Evolutionary conservation across 495 filamentous ascomycete genomes (phyloP).

Genomic region (Penicillium verhagenii): DNA sequence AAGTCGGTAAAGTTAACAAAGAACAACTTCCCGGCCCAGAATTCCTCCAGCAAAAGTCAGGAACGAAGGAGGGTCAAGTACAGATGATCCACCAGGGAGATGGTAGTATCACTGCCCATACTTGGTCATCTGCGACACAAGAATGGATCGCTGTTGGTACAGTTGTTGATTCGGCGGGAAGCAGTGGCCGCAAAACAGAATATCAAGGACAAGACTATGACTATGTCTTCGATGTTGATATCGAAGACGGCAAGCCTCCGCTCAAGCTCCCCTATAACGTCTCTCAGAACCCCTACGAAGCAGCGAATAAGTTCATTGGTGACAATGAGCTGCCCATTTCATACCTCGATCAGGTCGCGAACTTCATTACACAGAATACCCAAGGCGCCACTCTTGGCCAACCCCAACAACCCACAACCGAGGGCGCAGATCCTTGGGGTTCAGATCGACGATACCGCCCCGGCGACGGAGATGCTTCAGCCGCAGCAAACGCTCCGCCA

Average conservation of each 20-base stretch:
- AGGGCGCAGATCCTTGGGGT: constrained; percentile 70
- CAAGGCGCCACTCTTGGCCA: constrained; percentile 78
- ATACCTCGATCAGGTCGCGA: constrained; percentile 90
- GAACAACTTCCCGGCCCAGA: constrained; percentile 84
- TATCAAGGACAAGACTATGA: constrained; percentile 90
- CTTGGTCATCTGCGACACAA: constrained; percentile 66
- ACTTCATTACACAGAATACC: constrained; percentile 90
- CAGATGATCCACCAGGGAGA: constrained; percentile 82
- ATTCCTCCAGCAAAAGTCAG: constrained; percentile 74
- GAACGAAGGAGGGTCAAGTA: constrained; percentile 91
- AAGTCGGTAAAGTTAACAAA: constrained; percentile 80
- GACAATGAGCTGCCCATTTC: constrained; percentile 88
- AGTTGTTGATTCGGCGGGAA: constrained; percentile 86
- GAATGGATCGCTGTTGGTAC: constrained; percentile 88
- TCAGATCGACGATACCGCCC: constrained; percentile 76
- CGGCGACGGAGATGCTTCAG: constrained; percentile 58
- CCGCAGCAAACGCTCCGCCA: constrained; percentile 27
- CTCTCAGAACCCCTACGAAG: constrained; percentile 89
- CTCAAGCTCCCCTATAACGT: constrained; percentile 93
- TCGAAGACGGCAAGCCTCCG: constrained; percentile 91
- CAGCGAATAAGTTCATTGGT: constrained; percentile 85
- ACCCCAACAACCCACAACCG: constrained; percentile 38
- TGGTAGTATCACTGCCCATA: constrained; percentile 76
- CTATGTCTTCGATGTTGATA: constrained; percentile 97
- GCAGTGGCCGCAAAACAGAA: constrained; percentile 68